Percentiles rank a stretch among this genome's conserved stretches.
These are phyloP conservation scores for Geranium rotundifolium DNA, from an alignment of 345 rosid genomes.

Conservation along the genomic window DNA sequence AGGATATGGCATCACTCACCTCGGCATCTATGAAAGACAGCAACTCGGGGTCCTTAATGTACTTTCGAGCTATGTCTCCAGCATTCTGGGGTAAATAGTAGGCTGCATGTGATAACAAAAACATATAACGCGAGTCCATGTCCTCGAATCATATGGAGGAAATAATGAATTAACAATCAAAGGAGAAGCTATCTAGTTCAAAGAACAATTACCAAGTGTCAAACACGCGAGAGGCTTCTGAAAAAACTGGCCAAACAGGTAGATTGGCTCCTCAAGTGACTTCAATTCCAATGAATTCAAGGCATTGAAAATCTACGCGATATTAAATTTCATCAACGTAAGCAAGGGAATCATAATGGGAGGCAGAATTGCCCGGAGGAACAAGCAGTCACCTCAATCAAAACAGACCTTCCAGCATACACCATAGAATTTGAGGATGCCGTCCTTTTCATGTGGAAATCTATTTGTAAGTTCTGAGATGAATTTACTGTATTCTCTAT, in stretches of 20 bases:
- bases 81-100: constrained; percentile 87
- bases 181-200: not conserved
- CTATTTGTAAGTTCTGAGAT: constrained; percentile 46
- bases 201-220: constrained; percentile 57
- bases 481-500: constrained; percentile 62
- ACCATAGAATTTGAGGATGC: constrained; percentile 69
- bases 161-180: too few relatives aligned
- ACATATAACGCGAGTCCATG: not conserved
- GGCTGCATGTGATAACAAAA: constrained; percentile 33
- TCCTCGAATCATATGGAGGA: too few relatives aligned
- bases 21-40: constrained; percentile 93
- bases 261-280: constrained; percentile 93
- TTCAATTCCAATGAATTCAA: constrained; percentile 82
- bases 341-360: constrained; percentile 11
- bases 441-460: constrained; percentile 86
- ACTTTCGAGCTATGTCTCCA: constrained; percentile 82
- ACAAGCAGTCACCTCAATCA: constrained; percentile 14
- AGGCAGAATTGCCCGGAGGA: constrained; percentile 2
- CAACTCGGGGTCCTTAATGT: constrained; percentile 68
- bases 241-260: constrained; percentile 90
- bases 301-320: constrained; percentile 67
- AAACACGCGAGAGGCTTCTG: constrained; percentile 80
- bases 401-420: constrained; percentile 80
- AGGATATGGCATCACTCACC: constrained; percentile 29
- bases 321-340: constrained; percentile 3